phyloP scores from a whole-genome alignment of 148 eudicot species.

The Chenopodium formosanum region DNA sequence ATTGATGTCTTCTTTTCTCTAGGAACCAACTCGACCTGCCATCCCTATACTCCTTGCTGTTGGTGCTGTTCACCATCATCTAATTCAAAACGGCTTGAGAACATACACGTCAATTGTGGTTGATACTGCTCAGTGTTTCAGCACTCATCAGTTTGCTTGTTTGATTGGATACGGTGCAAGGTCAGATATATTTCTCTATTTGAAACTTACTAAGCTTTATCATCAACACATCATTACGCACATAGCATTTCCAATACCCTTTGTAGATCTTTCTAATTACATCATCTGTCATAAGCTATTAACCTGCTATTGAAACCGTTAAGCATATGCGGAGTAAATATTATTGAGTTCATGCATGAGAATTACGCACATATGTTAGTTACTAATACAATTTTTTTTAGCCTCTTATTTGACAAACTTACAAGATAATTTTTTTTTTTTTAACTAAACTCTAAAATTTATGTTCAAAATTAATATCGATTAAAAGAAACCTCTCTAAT shows the following conservation, averaged over 20 bases:
- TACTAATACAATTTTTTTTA: no score
- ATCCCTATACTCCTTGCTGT: constrained; percentile 98
- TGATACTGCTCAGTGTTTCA: constrained; percentile 99
- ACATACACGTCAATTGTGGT: constrained; percentile 95
- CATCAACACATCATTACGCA: neutral
- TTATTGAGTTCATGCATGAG: no score
- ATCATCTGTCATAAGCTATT: no score
- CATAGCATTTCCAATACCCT: neutral
- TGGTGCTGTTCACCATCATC: constrained; percentile 99
- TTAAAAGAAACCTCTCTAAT: no score
- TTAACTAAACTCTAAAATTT: no score
- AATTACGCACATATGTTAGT: no score
- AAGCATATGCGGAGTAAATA: no score
- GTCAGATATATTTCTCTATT: constrained; percentile 38
- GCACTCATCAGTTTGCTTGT: constrained; percentile 99
- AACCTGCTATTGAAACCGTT: no score
- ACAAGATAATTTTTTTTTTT: no score
- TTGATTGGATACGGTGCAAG: constrained; percentile 99
- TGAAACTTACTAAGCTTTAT: constrained; percentile 6
- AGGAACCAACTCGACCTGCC: constrained; percentile 98
- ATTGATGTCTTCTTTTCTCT: constrained; percentile 14
- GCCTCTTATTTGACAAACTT: no score
- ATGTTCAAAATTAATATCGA: no score
- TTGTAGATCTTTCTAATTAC: neutral
- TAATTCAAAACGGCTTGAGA: constrained; percentile 93